Base-by-base conservation (phyloP, 108 stramenopile species). In the Nannochloropsis granulata region DNA sequence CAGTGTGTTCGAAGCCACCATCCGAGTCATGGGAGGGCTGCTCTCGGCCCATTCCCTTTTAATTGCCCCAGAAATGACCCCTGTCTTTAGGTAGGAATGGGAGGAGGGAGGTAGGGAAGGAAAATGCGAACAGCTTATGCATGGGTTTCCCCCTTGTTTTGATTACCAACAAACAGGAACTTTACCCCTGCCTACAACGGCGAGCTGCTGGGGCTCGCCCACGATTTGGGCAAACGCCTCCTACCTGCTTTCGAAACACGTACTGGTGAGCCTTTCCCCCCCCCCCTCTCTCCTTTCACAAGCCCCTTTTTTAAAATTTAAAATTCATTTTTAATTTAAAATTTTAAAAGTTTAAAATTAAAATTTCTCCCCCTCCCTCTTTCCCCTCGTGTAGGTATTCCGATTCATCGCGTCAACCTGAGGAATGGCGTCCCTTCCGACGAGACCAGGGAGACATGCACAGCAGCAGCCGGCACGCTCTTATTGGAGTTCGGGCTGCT, bases 1-100 rank as follows among this genome's bases (percentile, higher is more conserved):
- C 34, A 84, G 83, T 13, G 88, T 91, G n/a, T 92, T 92, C 42
- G 92, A 92, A 81, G 86, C 90, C 46, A 92, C 82, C 45, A 92
- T 92, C 24, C 85, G 92, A 21, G 83, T 92, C 19, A 84, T 92
- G 25, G 92, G 92, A 3, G 92, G 92, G 21, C 44, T 92, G 24
- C 83, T 92, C 78, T 81, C 91, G 23, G 90, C 92, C 24, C 90
- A 92, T 83, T 71, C 56, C 56, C 16, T 71, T n/a, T 71, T 71
- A n/a, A 16, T 71, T n/a, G 16, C 56, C 21, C 21, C 16, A n/a
- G 71, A 88, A 82, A 86, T 90, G 79, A 86, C 88, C 14, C 43
- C 26, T 81, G 87, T 78, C 19, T 89, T 25, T 24, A 25, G 44
- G 56, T 71, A 16, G 56, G 56, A 14, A 7, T 12, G 79, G 43